phyloP scores from a whole-genome alignment of 176 grass and related monocot genomes.

The Juncus inflexus region DNA sequence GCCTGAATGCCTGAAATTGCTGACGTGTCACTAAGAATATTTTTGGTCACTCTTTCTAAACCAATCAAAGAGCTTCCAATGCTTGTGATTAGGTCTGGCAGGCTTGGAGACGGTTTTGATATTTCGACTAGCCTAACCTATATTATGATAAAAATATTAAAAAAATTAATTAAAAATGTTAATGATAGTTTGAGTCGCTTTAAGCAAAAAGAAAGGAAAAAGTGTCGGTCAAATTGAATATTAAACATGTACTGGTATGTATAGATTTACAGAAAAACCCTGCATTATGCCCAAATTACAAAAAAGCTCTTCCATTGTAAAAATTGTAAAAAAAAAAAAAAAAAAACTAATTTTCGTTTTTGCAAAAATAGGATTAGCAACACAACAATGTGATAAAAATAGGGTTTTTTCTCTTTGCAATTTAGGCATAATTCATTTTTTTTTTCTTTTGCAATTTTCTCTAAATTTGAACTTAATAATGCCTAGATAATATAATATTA shows the following conservation, averaged over 20 bases:
- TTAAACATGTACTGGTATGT: not conserved
- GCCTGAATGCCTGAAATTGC: conserved; percentile 61
- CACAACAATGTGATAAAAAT: not conserved
- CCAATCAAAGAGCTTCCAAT: conserved; percentile 63
- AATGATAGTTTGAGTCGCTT: too few species aligned
- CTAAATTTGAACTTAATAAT: not conserved
- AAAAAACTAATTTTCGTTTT: too few species aligned
- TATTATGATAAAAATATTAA: conserved; percentile 28
- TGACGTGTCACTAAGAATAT: conserved; percentile 51
- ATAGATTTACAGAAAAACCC: not conserved
- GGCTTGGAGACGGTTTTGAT: conserved; percentile 55
- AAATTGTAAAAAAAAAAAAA: too few species aligned
- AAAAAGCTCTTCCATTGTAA: too few species aligned
- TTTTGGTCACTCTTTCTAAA: conserved; percentile 56
- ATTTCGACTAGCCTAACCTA: conserved; percentile 86
- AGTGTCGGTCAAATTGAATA: too few species aligned
- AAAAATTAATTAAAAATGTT: conserved; percentile 11
- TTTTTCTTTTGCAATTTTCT: not conserved
- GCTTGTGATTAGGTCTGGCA: conserved; percentile 48
- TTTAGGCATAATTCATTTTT: not conserved
- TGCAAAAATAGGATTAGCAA: too few species aligned
- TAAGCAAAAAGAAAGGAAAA: too few species aligned
- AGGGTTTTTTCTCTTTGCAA: not conserved
- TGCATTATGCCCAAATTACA: too few species aligned
- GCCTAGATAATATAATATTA: too few species aligned